Evolutionary conservation across 1,139 yeast species (phyloP), one percentile per base, ranked within the genome.

Genomic region (Yarrowia galli): DNA sequence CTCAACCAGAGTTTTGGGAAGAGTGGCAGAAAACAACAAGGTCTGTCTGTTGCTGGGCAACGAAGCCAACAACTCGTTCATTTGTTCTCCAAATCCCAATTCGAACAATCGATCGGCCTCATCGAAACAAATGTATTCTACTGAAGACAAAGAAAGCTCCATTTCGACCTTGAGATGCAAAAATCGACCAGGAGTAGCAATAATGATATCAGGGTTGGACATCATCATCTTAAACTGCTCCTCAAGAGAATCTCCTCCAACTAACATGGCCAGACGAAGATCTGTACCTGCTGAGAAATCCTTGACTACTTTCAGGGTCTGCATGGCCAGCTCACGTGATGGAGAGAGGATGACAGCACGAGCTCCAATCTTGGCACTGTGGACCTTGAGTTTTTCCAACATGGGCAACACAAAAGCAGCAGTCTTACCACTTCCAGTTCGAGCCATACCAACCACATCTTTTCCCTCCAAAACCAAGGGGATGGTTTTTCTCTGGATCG

Each of bases 371-470:
- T 88, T 89, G 43, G 97, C 92, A 64, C 91, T 86, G 76, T 95
- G 98, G 10, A 86, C 79, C 76, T 91, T 91, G 71, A 93, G 81
- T 74, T 85, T 89, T 74, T 96, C 98, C 72, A 96, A 84, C 81
- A 96, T 84, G 1, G 99, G 99, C 69, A 96, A 80, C n/a, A 92
- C 86, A 77, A 96, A 96, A 0, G 99, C 99, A 6, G 98, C 98
- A 0, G 99, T 96, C 77, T 96, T 96, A 82, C 99, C 99, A 40
- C 97, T 91, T 74, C 99, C 99, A 0, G 99, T 96, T 75, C 98
- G 85, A 23, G 99, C 99, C 97, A 96, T 96, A 75, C 98, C 99
- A 23, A 96, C 99, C 43, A 96, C 97, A 79, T 96, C 99, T 75
- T 97, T 84, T 69, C 87, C 89, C 69, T 91, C 93, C 81, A 95